phyloP scores from a whole-genome alignment of 345 rosid genomes.

The Salix viminalis region DNA sequence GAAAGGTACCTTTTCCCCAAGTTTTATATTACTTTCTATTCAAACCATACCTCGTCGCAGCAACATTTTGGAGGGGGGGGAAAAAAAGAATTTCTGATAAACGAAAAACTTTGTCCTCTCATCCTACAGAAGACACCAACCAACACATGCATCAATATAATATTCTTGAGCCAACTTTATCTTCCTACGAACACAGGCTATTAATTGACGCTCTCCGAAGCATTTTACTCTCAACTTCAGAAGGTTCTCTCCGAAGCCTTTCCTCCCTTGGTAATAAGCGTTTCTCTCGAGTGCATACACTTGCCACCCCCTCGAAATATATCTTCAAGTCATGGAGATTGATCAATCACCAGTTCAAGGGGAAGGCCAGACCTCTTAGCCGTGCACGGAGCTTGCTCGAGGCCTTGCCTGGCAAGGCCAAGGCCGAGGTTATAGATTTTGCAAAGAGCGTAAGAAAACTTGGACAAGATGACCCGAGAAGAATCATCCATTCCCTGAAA shows the following conservation, averaged over 20 bases:
- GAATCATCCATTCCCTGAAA: not conserved
- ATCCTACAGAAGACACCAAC: constrained; percentile 13
- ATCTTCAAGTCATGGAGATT: not conserved
- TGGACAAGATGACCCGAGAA: not conserved
- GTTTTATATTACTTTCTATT: not conserved
- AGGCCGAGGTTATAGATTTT: not conserved
- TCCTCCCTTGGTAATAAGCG: not conserved
- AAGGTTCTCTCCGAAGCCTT: not conserved
- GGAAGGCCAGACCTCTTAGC: not conserved
- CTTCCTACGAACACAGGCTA: constrained; percentile 46
- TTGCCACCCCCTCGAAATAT: not conserved
- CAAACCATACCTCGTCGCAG: constrained; percentile 23
- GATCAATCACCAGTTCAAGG: not conserved
- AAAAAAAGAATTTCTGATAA: not conserved
- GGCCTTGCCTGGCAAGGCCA: not conserved
- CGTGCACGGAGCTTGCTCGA: not conserved
- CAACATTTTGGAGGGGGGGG: constrained; percentile 12
- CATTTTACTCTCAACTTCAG: not conserved
- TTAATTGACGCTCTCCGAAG: not conserved
- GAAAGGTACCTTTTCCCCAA: not conserved
- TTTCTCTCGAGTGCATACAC: not conserved
- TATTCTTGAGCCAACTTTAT: constrained; percentile 12
- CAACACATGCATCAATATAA: constrained; percentile 10
- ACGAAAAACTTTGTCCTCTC: constrained; percentile 36
- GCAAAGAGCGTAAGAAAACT: not conserved